Conservation (phyloP, 1,139 yeast species). For the Pichia sp. region DNA sequence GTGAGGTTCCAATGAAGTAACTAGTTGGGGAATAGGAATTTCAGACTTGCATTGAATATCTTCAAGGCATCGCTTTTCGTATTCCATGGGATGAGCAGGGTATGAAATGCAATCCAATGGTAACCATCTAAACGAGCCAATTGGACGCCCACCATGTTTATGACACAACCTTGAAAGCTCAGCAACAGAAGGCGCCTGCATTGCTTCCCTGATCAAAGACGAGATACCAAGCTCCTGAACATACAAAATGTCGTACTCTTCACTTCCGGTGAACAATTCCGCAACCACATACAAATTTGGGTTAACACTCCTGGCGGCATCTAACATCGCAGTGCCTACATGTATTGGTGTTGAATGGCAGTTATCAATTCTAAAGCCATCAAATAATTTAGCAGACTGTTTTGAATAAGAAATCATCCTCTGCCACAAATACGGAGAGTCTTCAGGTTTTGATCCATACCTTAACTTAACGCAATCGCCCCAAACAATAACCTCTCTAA, state of each 20-base stretch:
- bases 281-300: conserved; percentile 92
- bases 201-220: conserved; percentile 88
- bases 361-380: conserved; percentile 90
- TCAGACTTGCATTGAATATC: conserved; percentile 42
- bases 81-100: conserved; percentile 48
- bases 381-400: conserved; percentile 69
- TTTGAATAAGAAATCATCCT: conserved; percentile 79
- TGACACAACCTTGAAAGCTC: conserved; percentile 86
- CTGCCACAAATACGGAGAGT: conserved; percentile 86
- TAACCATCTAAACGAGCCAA: conserved; percentile 80
- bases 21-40: conserved; percentile 59
- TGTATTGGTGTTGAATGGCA: conserved; percentile 95
- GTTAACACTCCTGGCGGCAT: conserved; percentile 79
- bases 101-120: conserved; percentile 70
- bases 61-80: conserved; percentile 23
- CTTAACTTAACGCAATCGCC: conserved; percentile 94
- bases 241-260: conserved; percentile 80
- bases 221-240: conserved; percentile 88
- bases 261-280: conserved; percentile 90
- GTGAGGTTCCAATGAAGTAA: conserved; percentile 72
- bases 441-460: conserved; percentile 71
- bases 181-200: conserved; percentile 90
- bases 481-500: conserved; percentile 96
- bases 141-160: conserved; percentile 91
- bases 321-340: conserved; percentile 85